Evolutionary conservation across 495 filamentous ascomycete species (phyloP), one percentile per base, ranked within the genome.

Genomic region (Penicillium paradoxum): DNA sequence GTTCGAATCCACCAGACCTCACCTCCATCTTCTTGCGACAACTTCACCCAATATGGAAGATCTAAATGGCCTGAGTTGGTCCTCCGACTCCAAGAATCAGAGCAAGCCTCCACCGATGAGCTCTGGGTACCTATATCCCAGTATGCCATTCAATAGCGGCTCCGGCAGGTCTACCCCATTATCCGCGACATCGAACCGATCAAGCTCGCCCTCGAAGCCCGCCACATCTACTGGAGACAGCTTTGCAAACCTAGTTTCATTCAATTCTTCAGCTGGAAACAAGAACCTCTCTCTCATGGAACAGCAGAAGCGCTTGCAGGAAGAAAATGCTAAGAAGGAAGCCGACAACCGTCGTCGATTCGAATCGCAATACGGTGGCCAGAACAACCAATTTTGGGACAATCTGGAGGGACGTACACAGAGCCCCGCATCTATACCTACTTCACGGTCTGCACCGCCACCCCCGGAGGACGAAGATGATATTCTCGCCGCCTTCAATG

Each of bases 201-300:
- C 71, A 57, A 65, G 65, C 58, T 69, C 67, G 24, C 74, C 76
- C 17, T 76, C 83, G 1, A 82, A 84, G 57, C 60, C 80, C 4
- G 63, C 82, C 6, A 86, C 86, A 32, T 80, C 86, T 2, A 75
- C 79, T 5, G 79, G 79, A 47, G 92, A 97, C 66, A 95, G 88
- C 74, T 98, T 98, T 65, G 87, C 91, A 55, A 90, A 87, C 61
- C 76, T 98, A 17, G 85, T 97, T 18, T 86, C 82, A 38, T 89
- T 92, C 53, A 82, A 81, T 41, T 71, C 82, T 11, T 77, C 83
- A n/a, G 87, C 87, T 58, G 61, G 75, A 24, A 70, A 69, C 40
- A 83, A 79, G 65, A 91, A 85, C 53, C 72, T 96, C 0, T 88
- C 86, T 2, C 78, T 98, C 6, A 79, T 86, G 49, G 90, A 97